Evolutionary conservation across 495 filamentous ascomycete genomes (phyloP), one percentile per base, ranked within the genome.

Genomic region (Trichoderma gamsii): DNA sequence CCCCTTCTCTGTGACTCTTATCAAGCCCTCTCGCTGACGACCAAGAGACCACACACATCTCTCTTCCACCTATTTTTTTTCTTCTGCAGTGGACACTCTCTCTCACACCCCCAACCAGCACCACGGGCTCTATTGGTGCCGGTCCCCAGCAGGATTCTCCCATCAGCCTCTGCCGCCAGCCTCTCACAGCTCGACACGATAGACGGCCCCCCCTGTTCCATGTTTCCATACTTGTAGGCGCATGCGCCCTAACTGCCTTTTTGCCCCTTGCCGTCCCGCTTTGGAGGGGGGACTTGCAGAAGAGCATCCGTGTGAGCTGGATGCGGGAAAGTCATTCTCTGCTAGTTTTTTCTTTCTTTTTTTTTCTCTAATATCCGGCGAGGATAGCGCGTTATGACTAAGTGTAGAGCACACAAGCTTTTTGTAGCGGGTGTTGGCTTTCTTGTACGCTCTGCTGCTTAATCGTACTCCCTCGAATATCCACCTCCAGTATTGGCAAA

Each of bases 181-280:
- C 56, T 61, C 56, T 61, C 56, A 61, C 56, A 61, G 56, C 23
- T 32, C 56, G 56, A 61, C 56, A 61, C 56, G 56, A 61, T 61
- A 61, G 56, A 61, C 56, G 56, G 44, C 56, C 56, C 29, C 56
- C 56, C 56, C 56, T 61, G 56, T 61, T 61, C 23, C 16, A 12
- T 32, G 23, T 61, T 32, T 61, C 56, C 56, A 61, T 61, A 32
- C n/a, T n/a, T n/a, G 56, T 61, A 61, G 56, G 25, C 16, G 56
- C 56, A 61, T 61, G 56, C 44, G 56, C 23, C 23, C 56, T 32
- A 61, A 32, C 51, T 21, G 51, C 51, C 51, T 56, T 25, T 56
- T 56, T 56, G 51, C 51, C 51, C 51, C 51, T 56, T 56, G 18
- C n/a, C 51, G 51, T 21, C 51, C 51, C 51, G 51, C 51, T 56